phyloP scores from a whole-genome alignment of 2,329 filamentous ascomycete species.

The Albophoma yamanashiensis region DNA sequence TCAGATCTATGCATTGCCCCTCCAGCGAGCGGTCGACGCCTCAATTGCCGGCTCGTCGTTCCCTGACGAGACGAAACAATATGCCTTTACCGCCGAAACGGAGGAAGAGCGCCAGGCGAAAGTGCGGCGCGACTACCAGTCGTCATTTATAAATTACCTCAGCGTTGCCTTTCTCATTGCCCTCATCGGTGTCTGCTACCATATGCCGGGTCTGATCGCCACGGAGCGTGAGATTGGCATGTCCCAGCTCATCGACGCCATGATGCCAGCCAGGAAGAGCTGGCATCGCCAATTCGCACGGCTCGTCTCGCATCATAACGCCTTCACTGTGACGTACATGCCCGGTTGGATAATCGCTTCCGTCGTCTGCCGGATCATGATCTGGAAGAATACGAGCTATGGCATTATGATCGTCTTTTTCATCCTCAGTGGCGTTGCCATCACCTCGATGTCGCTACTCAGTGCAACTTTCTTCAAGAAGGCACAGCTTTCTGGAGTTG shows the following conservation, averaged over 20 bases:
- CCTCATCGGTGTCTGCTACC: conserved; percentile 74
- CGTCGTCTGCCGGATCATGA: conserved; percentile 48
- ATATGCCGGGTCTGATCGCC: conserved; percentile 77
- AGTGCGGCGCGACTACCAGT: conserved; percentile 52
- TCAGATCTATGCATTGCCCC: conserved; percentile 66
- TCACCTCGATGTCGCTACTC: conserved; percentile 72
- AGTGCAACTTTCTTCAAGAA: conserved; percentile 78
- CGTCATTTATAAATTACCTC: conserved; percentile 66
- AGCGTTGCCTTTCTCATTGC: conserved; percentile 71
- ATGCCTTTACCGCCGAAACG: conserved; percentile 48
- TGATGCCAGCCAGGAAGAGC: conserved; percentile 66
- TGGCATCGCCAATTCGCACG: conserved; percentile 73
- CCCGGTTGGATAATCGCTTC: conserved; percentile 76
- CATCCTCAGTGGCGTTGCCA: conserved; percentile 62
- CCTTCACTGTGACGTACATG: conserved; percentile 70
- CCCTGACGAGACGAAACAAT: conserved; percentile 45
- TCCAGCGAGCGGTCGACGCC: conserved; percentile 68
- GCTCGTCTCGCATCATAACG: conserved; percentile 67
- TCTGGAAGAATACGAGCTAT: conserved; percentile 52
- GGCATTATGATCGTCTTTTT: conserved; percentile 65
- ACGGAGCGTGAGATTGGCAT: conserved; percentile 80
- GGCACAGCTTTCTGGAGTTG: conserved; percentile 79
- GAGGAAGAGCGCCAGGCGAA: conserved; percentile 39
- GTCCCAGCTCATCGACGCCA: conserved; percentile 79
- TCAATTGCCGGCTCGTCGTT: conserved; percentile 49